Conservation (phyloP, 2,329 filamentous ascomycete genomes). For the Exophiala oligosperma region DNA sequence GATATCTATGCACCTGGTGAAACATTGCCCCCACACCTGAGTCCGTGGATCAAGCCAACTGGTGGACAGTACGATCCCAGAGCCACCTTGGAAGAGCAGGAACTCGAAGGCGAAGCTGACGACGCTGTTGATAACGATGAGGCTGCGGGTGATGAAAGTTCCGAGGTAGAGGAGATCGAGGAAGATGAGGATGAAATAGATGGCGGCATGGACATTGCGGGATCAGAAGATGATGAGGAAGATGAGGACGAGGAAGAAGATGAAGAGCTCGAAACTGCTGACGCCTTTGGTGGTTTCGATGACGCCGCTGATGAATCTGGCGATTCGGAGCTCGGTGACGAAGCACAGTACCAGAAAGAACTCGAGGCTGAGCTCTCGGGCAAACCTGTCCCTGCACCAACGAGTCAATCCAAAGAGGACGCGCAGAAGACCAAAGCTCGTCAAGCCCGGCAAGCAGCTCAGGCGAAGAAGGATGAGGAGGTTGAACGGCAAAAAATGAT, state of each 20-base stretch:
- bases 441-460: conserved; percentile 66
- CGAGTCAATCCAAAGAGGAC: conserved; percentile 53
- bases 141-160: conserved; percentile 42
- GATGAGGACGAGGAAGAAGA: conserved; percentile 41
- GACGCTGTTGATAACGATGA: conserved; percentile 53
- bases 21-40: conserved; percentile 87
- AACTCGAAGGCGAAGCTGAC: conserved; percentile 80
- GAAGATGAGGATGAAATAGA: conserved; percentile 38
- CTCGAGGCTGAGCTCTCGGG: conserved; percentile 89
- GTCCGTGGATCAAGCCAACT: conserved; percentile 87
- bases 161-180: conserved; percentile 30
- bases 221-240: conserved; percentile 20
- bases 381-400: conserved; percentile 43
- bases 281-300: conserved; percentile 54
- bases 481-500: conserved; percentile 94
- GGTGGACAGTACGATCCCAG: conserved; percentile 92
- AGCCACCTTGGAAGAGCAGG: conserved; percentile 79
- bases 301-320: conserved; percentile 52
- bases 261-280: conserved; percentile 45
- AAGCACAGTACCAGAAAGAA: conserved; percentile 78
- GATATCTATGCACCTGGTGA: conserved; percentile 89
- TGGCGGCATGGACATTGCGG: conserved; percentile 20
- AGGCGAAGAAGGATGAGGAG: conserved; percentile 74
- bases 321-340: conserved; percentile 58
- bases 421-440: conserved; percentile 66